A percentile compares a stretch with the other conserved stretches of the same genome.
Conservation (phyloP, 164 flowering plant genomes). For the Buxus sempervirens region DNA sequence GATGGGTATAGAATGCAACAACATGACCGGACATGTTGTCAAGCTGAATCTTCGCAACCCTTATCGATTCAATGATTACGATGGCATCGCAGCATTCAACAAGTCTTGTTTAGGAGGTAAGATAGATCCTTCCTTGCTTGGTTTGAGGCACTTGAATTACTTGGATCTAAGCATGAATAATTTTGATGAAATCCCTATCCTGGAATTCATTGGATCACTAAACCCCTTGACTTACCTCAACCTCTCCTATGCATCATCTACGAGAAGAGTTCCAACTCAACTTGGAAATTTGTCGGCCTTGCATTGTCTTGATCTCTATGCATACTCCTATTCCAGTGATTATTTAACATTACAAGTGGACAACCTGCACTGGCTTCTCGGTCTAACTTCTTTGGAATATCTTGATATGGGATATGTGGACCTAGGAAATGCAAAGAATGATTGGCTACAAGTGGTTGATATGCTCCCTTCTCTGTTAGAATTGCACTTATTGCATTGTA, state of each 20-base stretch:
- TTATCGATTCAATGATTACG: background rate
- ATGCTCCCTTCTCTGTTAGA: background rate
- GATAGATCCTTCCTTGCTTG: background rate
- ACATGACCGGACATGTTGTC: background rate
- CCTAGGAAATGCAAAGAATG: background rate
- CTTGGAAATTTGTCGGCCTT: background rate
- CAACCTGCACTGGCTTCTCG: background rate
- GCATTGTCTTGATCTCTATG: background rate
- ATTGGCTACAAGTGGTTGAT: background rate
- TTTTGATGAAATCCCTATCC: background rate
- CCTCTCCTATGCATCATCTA: background rate
- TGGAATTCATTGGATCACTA: background rate
- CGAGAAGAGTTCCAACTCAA: background rate
- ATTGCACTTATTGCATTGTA: background rate
- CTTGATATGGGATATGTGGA: background rate
- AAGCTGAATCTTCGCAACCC: background rate
- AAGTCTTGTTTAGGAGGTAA: background rate
- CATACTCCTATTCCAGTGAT: too few species aligned
- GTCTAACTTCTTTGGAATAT: background rate
- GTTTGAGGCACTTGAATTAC: background rate
- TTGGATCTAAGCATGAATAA: background rate
- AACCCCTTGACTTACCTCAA: background rate
- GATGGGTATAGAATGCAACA: background rate
- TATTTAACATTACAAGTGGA: background rate
- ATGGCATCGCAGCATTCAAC: background rate